Conservation (phyloP, 2,329 filamentous ascomycete genomes). For the Cordyceps cateniannulata region DNA sequence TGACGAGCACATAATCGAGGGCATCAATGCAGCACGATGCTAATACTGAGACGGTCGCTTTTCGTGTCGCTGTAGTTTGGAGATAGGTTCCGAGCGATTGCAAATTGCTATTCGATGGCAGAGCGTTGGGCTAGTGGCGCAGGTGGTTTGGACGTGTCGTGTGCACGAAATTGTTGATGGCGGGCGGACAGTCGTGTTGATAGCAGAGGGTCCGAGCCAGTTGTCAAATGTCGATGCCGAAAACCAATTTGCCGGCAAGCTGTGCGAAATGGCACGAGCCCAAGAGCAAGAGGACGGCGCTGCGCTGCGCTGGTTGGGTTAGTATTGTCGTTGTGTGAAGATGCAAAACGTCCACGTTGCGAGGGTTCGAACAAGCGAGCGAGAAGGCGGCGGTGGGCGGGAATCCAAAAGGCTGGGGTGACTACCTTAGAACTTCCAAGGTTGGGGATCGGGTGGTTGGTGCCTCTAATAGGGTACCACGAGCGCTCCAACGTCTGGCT, state of each 20-base stretch:
- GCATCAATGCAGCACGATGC: slow-evolving; percentile 6
- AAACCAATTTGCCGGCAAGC: slow-evolving; percentile 3
- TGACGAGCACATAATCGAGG: slow-evolving; percentile 10
- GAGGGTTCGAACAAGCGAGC: slow-evolving; percentile 5
- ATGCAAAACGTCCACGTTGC: neutral
- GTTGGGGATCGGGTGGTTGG: slow-evolving; percentile 9
- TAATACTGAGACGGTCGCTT: neutral
- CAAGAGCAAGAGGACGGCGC: neutral
- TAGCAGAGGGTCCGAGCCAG: neutral
- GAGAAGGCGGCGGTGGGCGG: neutral
- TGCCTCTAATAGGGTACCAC: neutral
- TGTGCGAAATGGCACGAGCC: slow-evolving; percentile 7
- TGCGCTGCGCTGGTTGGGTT: slow-evolving; percentile 7
- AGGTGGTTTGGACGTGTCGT: neutral
- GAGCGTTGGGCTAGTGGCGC: neutral
- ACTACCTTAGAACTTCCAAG: neutral
- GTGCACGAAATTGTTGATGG: neutral
- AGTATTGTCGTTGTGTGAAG: slow-evolving; percentile 10
- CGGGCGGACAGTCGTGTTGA: neutral
- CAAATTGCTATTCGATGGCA: neutral
- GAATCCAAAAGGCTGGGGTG: slow-evolving; percentile 5
- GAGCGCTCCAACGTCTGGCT: slow-evolving; percentile 1
- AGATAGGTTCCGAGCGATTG: neutral
- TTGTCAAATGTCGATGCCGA: neutral
- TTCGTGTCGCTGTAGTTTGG: neutral